Conservation (phyloP, 2,329 filamentous ascomycete genomes). For the Tolypocladium endophyticum region DNA sequence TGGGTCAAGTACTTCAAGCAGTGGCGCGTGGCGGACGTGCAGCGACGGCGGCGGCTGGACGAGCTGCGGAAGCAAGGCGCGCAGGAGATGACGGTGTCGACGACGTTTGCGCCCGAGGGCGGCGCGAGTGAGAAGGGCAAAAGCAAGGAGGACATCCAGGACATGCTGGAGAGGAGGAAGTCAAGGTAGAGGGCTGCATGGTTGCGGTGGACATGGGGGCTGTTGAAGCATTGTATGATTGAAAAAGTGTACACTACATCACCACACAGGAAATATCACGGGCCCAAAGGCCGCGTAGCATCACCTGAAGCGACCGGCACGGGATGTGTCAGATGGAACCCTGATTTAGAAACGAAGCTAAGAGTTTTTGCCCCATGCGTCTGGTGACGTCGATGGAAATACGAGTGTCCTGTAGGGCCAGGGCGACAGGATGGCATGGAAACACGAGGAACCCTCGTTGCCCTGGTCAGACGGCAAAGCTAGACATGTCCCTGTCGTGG, state of each 20-base stretch:
- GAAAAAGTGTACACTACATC: neutral
- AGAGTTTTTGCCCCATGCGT: neutral
- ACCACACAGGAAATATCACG: neutral
- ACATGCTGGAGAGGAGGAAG: slow-evolving; percentile 26
- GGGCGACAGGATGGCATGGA: neutral
- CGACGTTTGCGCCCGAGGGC: slow-evolving; percentile 24
- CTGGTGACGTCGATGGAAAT: neutral
- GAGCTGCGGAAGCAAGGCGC: slow-evolving; percentile 66
- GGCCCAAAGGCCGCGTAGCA: neutral
- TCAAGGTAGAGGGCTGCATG: slow-evolving; percentile 7
- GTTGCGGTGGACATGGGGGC: neutral
- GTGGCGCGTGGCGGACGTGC: slow-evolving; percentile 82
- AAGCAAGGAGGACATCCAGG: slow-evolving; percentile 26
- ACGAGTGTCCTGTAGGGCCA: neutral
- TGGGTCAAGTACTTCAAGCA: slow-evolving; percentile 99
- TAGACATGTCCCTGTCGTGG: too few species aligned
- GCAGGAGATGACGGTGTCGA: slow-evolving; percentile 39
- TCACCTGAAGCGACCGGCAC: neutral
- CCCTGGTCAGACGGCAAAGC: neutral
- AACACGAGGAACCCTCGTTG: neutral
- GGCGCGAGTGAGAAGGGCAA: slow-evolving; percentile 18
- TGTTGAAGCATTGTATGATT: neutral
- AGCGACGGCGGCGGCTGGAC: slow-evolving; percentile 70
- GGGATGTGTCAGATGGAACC: neutral
- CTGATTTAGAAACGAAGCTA: neutral